phyloP scores from a whole-genome alignment of 2,329 filamentous ascomycete species.

The Akanthomyces dipterigenus region DNA sequence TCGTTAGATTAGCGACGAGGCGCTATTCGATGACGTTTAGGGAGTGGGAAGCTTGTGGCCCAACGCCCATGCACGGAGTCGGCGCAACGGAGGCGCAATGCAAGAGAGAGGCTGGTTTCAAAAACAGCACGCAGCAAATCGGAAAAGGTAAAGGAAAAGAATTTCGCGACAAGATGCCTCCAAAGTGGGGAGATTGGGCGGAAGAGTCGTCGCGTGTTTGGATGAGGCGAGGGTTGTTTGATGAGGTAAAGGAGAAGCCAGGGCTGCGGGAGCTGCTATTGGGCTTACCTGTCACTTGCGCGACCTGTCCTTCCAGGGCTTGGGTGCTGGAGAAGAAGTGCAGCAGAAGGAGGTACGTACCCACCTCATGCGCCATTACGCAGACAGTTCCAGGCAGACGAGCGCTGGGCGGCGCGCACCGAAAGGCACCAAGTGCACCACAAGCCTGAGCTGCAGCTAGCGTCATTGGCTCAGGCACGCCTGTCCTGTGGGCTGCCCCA shows the following conservation, averaged over 20 bases:
- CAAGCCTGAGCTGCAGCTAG: background rate
- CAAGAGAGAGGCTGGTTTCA: background rate
- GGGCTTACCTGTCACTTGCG: constrained; percentile 12
- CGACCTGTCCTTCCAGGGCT: constrained; percentile 5
- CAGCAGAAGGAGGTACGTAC: background rate
- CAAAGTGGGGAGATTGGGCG: constrained; percentile 5
- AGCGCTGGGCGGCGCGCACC: background rate
- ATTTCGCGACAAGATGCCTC: constrained; percentile 3
- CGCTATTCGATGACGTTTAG: constrained; percentile 11
- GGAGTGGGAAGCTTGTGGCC: constrained; percentile 10
- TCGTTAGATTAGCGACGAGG: background rate
- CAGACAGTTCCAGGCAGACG: background rate
- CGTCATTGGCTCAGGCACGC: constrained; percentile 7
- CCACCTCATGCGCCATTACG: background rate
- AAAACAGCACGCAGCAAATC: background rate
- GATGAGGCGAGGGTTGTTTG: constrained; percentile 6
- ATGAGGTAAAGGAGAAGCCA: constrained; percentile 12
- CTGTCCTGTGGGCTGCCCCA: background rate
- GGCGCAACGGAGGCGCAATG: constrained; percentile 6
- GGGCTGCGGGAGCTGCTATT: constrained; percentile 1
- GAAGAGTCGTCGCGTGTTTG: constrained; percentile 15
- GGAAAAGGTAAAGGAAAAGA: constrained; percentile 1
- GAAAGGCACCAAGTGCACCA: background rate
- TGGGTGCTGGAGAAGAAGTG: background rate
- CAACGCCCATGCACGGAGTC: constrained; percentile 11